phyloP scores from a whole-genome alignment of 805 yeast genomes.

The Hanseniaspora taiwanica region DNA sequence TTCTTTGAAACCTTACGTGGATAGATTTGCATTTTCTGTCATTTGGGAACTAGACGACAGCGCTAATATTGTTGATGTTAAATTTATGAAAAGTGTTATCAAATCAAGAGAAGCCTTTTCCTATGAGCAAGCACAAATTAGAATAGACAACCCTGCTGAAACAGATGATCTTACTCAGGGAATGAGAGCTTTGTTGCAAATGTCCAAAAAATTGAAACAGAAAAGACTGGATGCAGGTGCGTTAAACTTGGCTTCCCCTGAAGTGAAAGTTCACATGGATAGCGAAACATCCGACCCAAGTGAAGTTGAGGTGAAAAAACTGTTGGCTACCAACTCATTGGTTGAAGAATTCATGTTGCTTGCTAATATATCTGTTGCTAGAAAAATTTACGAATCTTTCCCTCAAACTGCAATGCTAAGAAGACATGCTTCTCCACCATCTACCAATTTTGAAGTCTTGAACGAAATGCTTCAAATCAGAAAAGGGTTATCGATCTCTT shows the following conservation, averaged over 20 bases:
- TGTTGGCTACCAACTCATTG: slow-evolving; percentile 82
- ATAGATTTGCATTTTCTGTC: slow-evolving; percentile 89
- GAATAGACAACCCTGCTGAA: slow-evolving; percentile 69
- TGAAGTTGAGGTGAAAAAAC: slow-evolving; percentile 82
- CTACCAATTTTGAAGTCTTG: slow-evolving; percentile 77
- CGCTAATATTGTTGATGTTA: slow-evolving; percentile 70
- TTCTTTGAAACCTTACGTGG: slow-evolving; percentile 89
- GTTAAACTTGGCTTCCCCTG: slow-evolving; percentile 91
- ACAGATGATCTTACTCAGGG: slow-evolving; percentile 80
- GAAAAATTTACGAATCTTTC: slow-evolving; percentile 79
- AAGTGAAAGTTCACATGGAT: slow-evolving; percentile 93
- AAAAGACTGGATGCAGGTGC: slow-evolving; percentile 92
- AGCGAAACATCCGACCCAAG: slow-evolving; percentile 94
- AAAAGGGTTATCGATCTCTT: slow-evolving; percentile 59
- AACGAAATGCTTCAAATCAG: slow-evolving; percentile 80
- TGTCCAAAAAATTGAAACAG: slow-evolving; percentile 80
- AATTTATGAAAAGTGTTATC: slow-evolving; percentile 78
- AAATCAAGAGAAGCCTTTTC: slow-evolving; percentile 89
- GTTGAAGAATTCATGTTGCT: slow-evolving; percentile 98
- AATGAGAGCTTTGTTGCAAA: slow-evolving; percentile 63
- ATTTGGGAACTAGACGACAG: slow-evolving; percentile 86
- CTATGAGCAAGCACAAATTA: slow-evolving; percentile 80
- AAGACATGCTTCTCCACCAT: slow-evolving; percentile 96
- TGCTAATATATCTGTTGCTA: slow-evolving; percentile 92
- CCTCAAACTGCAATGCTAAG: slow-evolving; percentile 98